Conservation (phyloP, 495 filamentous ascomycete genomes). For the Hypoxylon cercidicola region DNA sequence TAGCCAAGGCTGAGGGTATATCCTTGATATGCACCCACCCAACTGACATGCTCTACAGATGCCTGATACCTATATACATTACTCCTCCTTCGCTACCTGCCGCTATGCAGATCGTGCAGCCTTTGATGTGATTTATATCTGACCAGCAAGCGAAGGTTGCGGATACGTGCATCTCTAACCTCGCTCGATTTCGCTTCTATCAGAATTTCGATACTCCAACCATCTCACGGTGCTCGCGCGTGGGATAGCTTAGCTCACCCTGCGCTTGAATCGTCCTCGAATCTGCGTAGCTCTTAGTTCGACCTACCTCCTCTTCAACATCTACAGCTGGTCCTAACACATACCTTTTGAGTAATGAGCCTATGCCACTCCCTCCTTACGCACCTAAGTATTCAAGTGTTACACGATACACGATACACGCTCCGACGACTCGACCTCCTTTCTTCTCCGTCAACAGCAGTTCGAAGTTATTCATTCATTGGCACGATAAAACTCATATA, state of each 20-base stretch:
- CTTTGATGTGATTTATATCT: constrained; percentile 24
- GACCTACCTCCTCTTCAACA: constrained; percentile 12
- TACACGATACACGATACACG: not conserved
- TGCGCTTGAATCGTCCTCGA: constrained; percentile 3
- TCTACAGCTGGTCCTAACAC: not conserved
- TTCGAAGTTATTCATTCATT: too few relatives aligned
- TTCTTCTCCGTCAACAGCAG: not conserved
- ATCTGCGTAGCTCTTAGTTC: constrained; percentile 30
- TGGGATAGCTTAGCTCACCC: not conserved
- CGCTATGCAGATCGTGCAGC: constrained; percentile 19
- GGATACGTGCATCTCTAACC: constrained; percentile 30
- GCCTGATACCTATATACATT: constrained; percentile 24
- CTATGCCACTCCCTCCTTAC: not conserved
- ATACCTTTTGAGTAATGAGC: not conserved
- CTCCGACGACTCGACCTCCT: not conserved
- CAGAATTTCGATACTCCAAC: constrained; percentile 17
- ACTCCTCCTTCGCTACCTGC: constrained; percentile 8
- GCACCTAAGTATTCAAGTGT: not conserved
- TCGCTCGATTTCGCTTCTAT: constrained; percentile 23
- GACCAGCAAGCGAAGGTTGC: constrained; percentile 27
- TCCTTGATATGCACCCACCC: constrained; percentile 24
- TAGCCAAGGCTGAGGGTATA: constrained; percentile 28
- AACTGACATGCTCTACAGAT: constrained; percentile 13
- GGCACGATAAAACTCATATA: too few relatives aligned
- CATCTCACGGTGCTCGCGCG: constrained; percentile 4